These are phyloP conservation scores for Raffaelea ambrosiae DNA, from an alignment of 2,329 filamentous ascomycete genomes.

Conservation along the genomic window DNA sequence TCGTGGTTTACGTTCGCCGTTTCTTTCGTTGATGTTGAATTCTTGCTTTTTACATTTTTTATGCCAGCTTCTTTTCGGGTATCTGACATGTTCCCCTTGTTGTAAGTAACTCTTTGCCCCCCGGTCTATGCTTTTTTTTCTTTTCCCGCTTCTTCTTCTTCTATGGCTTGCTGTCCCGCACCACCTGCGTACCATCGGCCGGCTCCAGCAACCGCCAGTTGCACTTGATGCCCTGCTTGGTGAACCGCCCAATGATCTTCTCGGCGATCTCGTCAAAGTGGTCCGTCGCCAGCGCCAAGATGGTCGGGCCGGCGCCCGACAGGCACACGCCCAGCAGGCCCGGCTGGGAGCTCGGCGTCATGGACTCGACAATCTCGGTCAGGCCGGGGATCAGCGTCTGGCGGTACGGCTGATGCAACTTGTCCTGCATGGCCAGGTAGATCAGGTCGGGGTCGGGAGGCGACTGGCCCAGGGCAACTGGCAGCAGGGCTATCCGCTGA, in stretches of 20 bases:
- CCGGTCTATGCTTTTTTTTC: not conserved
- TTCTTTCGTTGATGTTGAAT: no score
- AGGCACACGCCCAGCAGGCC: constrained; percentile 91
- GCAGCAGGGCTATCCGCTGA: constrained; percentile 84
- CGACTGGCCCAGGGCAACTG: constrained; percentile 79
- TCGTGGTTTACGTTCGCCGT: no score
- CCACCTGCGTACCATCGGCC: constrained; percentile 58
- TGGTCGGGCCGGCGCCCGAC: constrained; percentile 90
- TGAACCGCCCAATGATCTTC: constrained; percentile 68
- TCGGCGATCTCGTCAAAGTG: constrained; percentile 84
- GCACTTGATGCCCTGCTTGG: constrained; percentile 65
- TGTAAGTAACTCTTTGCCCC: no score
- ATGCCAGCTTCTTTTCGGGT: no score
- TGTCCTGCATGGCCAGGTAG: constrained; percentile 97
- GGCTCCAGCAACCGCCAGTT: constrained; percentile 84
- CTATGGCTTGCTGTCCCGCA: constrained; percentile 17
- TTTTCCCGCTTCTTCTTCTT: not conserved
- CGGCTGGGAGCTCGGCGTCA: constrained; percentile 78
- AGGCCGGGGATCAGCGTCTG: constrained; percentile 86
- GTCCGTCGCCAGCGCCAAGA: constrained; percentile 81
- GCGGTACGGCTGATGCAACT: constrained; percentile 93
- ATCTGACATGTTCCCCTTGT: no score
- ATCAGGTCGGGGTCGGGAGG: constrained; percentile 91
- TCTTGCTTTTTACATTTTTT: no score
- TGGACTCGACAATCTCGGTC: constrained; percentile 80